Percentiles rank a stretch among this genome's conserved stretches.
phyloP scores from a whole-genome alignment of 176 grass and related monocot genomes.

The Carex kokanica region DNA sequence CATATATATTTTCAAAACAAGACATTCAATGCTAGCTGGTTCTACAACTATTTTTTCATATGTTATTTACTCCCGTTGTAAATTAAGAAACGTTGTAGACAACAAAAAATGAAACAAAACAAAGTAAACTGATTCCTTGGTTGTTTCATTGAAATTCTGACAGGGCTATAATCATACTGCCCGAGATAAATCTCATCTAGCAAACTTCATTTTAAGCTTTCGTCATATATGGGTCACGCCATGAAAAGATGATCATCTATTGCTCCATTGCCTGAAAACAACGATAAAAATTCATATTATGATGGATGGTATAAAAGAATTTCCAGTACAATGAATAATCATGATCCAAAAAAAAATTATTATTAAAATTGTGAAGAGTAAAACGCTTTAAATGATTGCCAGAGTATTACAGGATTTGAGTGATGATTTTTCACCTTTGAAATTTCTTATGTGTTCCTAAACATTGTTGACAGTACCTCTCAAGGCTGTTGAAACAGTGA shows the following conservation, averaged over 20 bases:
- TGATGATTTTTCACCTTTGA: not conserved
- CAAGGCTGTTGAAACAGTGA: constrained; percentile 1
- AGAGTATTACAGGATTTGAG: not conserved
- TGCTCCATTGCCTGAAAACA: not conserved
- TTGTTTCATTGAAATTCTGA: not conserved
- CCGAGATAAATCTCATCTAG: not conserved
- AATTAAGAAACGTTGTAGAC: not conserved
- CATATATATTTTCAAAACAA: not conserved
- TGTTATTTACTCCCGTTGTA: not conserved
- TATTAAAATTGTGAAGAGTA: not conserved
- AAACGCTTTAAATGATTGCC: not conserved
- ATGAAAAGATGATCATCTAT: not conserved
- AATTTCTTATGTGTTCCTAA: not conserved
- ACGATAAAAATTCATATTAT: not conserved
- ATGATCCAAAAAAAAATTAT: not conserved
- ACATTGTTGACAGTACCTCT: not conserved
- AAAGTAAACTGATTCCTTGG: not conserved
- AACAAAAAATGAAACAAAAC: not conserved
- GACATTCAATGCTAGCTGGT: not conserved
- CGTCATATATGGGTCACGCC: not conserved
- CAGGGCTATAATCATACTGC: not conserved
- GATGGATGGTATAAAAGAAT: not conserved
- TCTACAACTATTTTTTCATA: not conserved
- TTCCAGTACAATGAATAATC: not conserved
- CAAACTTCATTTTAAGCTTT: not conserved